Evolutionary conservation across 768 basidiomycete genomes (phyloP).

Genomic region (Suillus decipiens): DNA sequence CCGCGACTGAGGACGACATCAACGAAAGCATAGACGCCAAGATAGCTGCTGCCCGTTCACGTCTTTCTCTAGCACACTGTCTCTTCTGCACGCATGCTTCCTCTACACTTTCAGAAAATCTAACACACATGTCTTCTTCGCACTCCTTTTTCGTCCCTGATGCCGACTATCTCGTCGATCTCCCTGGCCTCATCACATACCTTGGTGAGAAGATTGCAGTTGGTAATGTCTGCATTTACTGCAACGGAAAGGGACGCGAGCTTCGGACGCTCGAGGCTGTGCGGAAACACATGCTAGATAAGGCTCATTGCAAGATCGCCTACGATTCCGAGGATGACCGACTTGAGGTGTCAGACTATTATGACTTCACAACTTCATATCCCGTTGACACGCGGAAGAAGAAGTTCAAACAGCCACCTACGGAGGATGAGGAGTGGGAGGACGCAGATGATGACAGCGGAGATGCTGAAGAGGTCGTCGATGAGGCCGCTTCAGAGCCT

Average conservation of each 20-base stretch:
- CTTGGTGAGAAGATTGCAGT: conserved; percentile 92
- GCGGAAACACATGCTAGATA: conserved; percentile 94
- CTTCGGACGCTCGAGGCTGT: conserved; percentile 86
- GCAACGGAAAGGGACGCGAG: conserved; percentile 79
- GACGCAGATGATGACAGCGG: conserved; percentile 31
- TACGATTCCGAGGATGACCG: conserved; percentile 82
- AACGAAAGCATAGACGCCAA: conserved; percentile 68
- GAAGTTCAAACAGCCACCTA: conserved; percentile 22
- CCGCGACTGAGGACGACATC: conserved; percentile 47
- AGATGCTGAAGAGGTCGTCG: conserved; percentile 31
- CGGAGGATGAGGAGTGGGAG: conserved; percentile 43
- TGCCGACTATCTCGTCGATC: conserved; percentile 84
- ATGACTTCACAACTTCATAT: conserved; percentile 87
- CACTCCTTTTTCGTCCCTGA: conserved; percentile 99
- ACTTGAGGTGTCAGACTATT: conserved; percentile 89
- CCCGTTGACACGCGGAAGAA: conserved; percentile 43
- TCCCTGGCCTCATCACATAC: conserved; percentile 78
- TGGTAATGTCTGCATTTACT: conserved; percentile 92
- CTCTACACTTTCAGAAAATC: conserved; percentile 59
- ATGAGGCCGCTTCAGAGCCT: conserved; percentile 45
- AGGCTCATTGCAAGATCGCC: conserved; percentile 94
- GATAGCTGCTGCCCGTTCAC: conserved; percentile 69
- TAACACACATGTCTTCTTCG: conserved; percentile 80
- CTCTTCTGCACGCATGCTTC: conserved; percentile 77
- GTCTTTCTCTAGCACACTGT: conserved; percentile 66